Base-by-base conservation (phyloP, 768 basidiomycete species). In the Naganishia friedmannii region DNA sequence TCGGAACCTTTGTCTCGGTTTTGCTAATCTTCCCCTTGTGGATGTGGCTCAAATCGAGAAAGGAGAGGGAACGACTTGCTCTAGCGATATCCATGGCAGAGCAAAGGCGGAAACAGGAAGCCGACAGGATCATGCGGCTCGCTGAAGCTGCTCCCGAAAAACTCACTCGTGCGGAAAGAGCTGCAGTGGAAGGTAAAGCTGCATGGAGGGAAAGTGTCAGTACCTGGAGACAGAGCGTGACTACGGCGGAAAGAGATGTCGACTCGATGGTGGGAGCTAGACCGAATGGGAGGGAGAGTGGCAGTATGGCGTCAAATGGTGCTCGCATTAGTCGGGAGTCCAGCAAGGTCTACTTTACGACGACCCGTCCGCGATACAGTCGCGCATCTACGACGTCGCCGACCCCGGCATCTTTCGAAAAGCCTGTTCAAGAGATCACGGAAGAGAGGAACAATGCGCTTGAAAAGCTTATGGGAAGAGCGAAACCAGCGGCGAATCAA, bases 201-300 rank as follows among this genome's bases (percentile, higher is more conserved):
- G 68, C 68, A 5, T 69, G 68, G 68, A 51, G 68, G 31, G 45
- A 69, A 5, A 53, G 42, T 46, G 51, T 69, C 48, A n/a, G 29
- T 17, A 53, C 45, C 21, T 54, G 51, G 53, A 12, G 65, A 13
- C 26, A 29, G 9, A 48, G 63, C 17, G 26, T 31, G 1, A 23
- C 19, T 10, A 45, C 37, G 26, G 26, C 12, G 17, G 23, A 13
- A 37, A 5, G 29, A 8, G 13, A 3, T 10, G 15, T 23, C n/a
- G 48, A 21, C 8, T 26, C n/a, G 21, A 51, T 51, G n/a, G 13
- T 51, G 15, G 56, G 31, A 31, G 48, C 13, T 19, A 66, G 46
- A 12, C 45, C 46, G 5, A 21, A 12, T 13, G 31, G 17, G 15
- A 7, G 8, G 21, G 9, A 34, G 3, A 19, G 48, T 19, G 29